Conservation (phyloP, 176 grass and related monocot genomes). For the Oryza officinalis region DNA sequence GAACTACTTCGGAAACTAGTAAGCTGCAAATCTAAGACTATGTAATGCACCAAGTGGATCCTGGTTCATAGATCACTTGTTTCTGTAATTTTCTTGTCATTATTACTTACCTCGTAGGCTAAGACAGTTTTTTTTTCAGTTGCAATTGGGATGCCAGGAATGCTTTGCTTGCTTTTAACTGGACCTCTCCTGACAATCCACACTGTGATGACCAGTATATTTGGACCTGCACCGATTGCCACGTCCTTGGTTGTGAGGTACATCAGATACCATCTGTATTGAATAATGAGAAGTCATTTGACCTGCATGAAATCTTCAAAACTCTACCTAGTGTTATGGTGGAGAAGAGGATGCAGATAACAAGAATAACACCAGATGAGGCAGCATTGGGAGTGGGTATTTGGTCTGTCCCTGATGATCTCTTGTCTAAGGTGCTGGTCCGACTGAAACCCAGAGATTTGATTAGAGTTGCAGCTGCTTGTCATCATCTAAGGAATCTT, state of each 20-base stretch:
- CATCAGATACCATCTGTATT: conserved; percentile 52
- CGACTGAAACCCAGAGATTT: conserved; percentile 76
- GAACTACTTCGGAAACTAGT: background rate
- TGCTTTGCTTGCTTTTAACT: conserved; percentile 67
- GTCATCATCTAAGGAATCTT: conserved; percentile 77
- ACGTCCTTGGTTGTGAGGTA: conserved; percentile 64
- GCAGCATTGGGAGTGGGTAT: conserved; percentile 45
- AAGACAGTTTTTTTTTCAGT: conserved; percentile 41
- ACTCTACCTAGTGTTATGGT: conserved; percentile 66
- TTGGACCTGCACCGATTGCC: conserved; percentile 77
- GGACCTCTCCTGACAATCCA: conserved; percentile 32
- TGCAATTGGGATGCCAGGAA: conserved; percentile 82
- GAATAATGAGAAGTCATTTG: conserved; percentile 61
- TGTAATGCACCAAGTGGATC: background rate
- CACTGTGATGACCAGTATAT: conserved; percentile 56
- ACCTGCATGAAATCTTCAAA: conserved; percentile 93
- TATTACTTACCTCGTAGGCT: background rate
- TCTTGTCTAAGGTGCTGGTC: conserved; percentile 61
- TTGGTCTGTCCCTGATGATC: conserved; percentile 80
- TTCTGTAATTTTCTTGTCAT: background rate
- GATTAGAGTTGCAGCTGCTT: conserved; percentile 62
- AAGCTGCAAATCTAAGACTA: background rate
- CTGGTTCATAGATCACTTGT: background rate
- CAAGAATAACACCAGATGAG: conserved; percentile 59
- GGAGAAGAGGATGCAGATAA: conserved; percentile 52